phyloP scores from a whole-genome alignment of 805 yeast species.

The Cyberlindnera americana region DNA sequence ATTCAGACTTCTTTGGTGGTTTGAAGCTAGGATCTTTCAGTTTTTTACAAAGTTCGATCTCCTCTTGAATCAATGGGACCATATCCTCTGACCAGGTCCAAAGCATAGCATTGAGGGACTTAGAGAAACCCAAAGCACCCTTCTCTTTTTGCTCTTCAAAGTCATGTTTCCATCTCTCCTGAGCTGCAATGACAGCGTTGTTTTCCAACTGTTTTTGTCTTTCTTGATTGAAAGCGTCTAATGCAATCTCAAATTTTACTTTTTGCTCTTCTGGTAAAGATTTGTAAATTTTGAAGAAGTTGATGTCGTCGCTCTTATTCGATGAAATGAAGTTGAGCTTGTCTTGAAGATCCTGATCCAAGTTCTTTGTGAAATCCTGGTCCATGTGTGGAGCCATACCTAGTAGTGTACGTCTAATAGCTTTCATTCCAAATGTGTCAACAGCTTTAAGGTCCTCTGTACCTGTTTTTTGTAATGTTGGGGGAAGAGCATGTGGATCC shows the following conservation, averaged over 20 bases:
- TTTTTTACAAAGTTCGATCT: constrained; percentile 51
- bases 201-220: constrained; percentile 77
- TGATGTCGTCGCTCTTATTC: constrained; percentile 32
- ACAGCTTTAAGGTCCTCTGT: constrained; percentile 59
- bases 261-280: constrained; percentile 46
- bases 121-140: constrained; percentile 51
- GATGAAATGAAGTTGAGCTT: constrained; percentile 32
- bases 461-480: constrained; percentile 47
- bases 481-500: constrained; percentile 27
- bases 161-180: constrained; percentile 83
- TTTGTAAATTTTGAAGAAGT: constrained; percentile 67
- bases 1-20: constrained; percentile 27
- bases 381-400: constrained; percentile 39
- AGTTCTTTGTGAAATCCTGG: constrained; percentile 30
- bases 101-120: constrained; percentile 65
- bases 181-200: constrained; percentile 80
- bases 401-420: constrained; percentile 68
- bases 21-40: constrained; percentile 29
- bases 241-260: constrained; percentile 55
- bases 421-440: constrained; percentile 72
- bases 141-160: constrained; percentile 61
- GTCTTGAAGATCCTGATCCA: constrained; percentile 33
- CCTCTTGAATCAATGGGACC: constrained; percentile 67
- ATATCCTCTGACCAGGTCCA: constrained; percentile 83
- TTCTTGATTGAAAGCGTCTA: constrained; percentile 67